A percentile compares a stretch with the other conserved stretches of the same genome.
Conservation (phyloP, 352 stramenopile species). For the Phytophthora sansomeana region DNA sequence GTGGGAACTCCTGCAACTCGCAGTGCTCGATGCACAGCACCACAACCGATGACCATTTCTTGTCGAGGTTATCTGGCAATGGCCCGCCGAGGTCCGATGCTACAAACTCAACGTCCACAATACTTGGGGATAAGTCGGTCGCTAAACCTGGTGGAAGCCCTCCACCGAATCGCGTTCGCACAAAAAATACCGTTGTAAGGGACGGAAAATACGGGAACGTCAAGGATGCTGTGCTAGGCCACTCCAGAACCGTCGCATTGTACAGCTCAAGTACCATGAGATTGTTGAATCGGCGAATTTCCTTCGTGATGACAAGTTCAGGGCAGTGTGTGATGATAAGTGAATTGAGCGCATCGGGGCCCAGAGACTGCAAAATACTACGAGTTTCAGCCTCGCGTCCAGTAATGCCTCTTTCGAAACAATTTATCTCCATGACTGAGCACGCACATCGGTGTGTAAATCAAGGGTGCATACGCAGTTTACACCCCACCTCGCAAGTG, state of each 20-base stretch:
- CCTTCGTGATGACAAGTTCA: constrained; percentile 27
- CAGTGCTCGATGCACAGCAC: constrained; percentile 57
- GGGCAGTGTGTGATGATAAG: constrained; percentile 57
- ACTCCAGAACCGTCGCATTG: constrained; percentile 47
- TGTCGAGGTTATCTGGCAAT: constrained; percentile 35
- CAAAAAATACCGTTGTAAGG: constrained; percentile 46
- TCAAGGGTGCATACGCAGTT: constrained; percentile 55
- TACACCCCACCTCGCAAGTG: constrained; percentile 38
- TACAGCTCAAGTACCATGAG: constrained; percentile 56
- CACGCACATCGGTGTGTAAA: constrained; percentile 49
- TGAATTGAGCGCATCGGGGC: constrained; percentile 43
- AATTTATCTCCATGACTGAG: constrained; percentile 59
- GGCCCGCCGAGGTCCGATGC: constrained; percentile 27
- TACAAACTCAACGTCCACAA: constrained; percentile 51
- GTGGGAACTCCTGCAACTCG: constrained; percentile 37
- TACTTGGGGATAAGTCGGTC: constrained; percentile 33
- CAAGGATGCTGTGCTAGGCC: constrained; percentile 37
- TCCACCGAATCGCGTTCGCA: constrained; percentile 26
- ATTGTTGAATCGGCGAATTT: constrained; percentile 40
- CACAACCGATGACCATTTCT: constrained; percentile 40
- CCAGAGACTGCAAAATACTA: constrained; percentile 34
- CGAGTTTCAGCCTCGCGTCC: constrained; percentile 31
- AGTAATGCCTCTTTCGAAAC: constrained; percentile 38
- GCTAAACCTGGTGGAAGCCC: constrained; percentile 42
- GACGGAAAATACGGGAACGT: constrained; percentile 28